Evolutionary conservation across 2,329 filamentous ascomycete species (phyloP), one percentile per base, ranked within the genome.

Genomic region (Cephalotrichum gorgonifer): DNA sequence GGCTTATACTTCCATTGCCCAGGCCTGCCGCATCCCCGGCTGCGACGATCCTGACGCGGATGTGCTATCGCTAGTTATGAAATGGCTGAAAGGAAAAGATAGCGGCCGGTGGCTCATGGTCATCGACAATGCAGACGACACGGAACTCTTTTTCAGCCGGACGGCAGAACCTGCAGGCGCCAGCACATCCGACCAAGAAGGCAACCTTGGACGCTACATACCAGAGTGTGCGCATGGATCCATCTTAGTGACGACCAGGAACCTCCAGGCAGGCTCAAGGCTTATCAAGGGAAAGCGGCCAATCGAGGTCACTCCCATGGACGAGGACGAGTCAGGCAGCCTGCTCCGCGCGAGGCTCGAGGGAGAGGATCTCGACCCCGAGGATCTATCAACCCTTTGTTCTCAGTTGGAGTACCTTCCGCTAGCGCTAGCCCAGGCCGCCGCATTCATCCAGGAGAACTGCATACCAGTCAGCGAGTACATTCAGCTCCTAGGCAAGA

Each of bases 361-460:
- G 1, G 44, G 52, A 12, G 27, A 6, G 2, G 28, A 51, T 1
- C 43, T 54, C 0, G 27, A 48, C 0, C 7, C 42, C 0, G 27
- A 44, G 2, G 46, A 55, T 8, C 25, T 57, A 0, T 26, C 54
- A 1, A 17, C 43, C 1, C 57, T 67, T 17, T 38, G 3, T 38
- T 38, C 33, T 17, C 9, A 9, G 33, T 17, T 38, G 20, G 6
- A 38, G 33, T 0, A 54, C 61, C 53, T 68, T 0, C 65, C 65
- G 0, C 57, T 69, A 1, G 66, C 66, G 0, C 30, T 68, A 0
- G 60, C 54, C 2, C 64, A 68, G 43, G 65, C 63, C 6, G 56
- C 63, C 1, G 60, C 63, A 0, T 68, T 64, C 11, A 64, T 68
- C 0, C 53, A 58, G 3, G 57, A 63, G 30, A 65, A 62, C 3